Conservation (phyloP, 352 stramenopile species). For the Nothophytophthora sp. region DNA sequence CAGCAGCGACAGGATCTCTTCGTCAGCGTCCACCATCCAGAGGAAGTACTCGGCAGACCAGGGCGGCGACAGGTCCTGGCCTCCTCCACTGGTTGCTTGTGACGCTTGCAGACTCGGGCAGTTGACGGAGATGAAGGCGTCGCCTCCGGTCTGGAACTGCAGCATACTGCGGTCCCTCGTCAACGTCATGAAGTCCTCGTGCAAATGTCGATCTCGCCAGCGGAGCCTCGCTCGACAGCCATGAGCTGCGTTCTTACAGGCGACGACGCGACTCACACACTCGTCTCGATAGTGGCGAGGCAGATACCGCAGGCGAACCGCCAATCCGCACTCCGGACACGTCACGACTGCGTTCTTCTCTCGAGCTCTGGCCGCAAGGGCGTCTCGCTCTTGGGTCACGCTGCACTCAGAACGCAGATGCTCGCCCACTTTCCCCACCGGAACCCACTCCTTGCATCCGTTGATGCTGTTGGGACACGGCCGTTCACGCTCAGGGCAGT, state of each 20-base stretch:
- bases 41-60: slow-evolving; percentile 77
- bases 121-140: slow-evolving; percentile 40
- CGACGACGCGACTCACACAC: slow-evolving; percentile 65
- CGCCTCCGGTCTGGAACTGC: slow-evolving; percentile 47
- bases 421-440: slow-evolving; percentile 52
- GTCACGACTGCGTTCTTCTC: slow-evolving; percentile 46
- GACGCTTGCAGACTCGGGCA: slow-evolving; percentile 5
- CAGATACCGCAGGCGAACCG: slow-evolving; percentile 40
- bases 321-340: slow-evolving; percentile 57
- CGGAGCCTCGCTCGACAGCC: slow-evolving; percentile 58
- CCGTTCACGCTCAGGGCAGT: slow-evolving; percentile 63
- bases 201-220: slow-evolving; percentile 70
- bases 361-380: slow-evolving; percentile 42
- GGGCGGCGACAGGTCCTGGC: slow-evolving; percentile 57
- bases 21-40: slow-evolving; percentile 46
- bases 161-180: slow-evolving; percentile 48
- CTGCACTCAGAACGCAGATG: slow-evolving; percentile 50
- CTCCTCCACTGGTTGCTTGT: neutral
- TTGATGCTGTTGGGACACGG: slow-evolving; percentile 61
- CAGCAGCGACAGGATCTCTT: slow-evolving; percentile 61
- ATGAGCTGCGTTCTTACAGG: slow-evolving; percentile 68
- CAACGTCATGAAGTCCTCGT: slow-evolving; percentile 61
- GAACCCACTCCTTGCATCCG: slow-evolving; percentile 72
- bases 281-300: slow-evolving; percentile 39
- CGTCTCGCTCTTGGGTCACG: slow-evolving; percentile 56